Percentiles rank a stretch among this genome's conserved stretches.
phyloP scores from a whole-genome alignment of 495 filamentous ascomycete genomes.

The Trichocladium antarcticum region DNA sequence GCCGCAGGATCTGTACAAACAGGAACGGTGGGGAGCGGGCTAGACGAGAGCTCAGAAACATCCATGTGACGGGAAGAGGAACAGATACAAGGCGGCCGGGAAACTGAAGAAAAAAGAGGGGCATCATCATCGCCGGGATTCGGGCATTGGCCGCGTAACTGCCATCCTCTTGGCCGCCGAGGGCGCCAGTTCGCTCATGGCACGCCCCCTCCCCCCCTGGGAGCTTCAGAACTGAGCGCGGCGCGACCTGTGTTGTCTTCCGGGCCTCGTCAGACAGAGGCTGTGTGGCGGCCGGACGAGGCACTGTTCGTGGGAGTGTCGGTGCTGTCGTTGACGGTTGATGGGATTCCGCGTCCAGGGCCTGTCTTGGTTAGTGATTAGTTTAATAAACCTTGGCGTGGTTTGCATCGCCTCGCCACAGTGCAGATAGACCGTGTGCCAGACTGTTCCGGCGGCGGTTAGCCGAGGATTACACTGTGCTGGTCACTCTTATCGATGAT shows the following conservation, averaged over 20 bases:
- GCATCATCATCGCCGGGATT: slow-evolving; percentile 79
- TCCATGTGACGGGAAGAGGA: slow-evolving; percentile 56
- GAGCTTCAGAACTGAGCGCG: slow-evolving; percentile 68
- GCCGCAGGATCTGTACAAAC: too few relatives aligned
- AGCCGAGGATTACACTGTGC: too few relatives aligned
- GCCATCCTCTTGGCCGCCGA: slow-evolving; percentile 77
- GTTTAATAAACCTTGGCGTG: too few relatives aligned
- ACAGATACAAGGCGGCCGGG: slow-evolving; percentile 65
- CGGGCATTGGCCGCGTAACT: slow-evolving; percentile 68
- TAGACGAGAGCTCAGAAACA: too few relatives aligned
- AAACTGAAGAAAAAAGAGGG: slow-evolving; percentile 66
- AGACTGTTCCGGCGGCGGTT: too few relatives aligned
- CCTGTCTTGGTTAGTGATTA: too few relatives aligned
- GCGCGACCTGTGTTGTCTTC: slow-evolving; percentile 77
- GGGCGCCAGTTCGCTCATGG: slow-evolving; percentile 64
- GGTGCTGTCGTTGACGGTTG: slow-evolving; percentile 53
- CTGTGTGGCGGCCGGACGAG: slow-evolving; percentile 49
- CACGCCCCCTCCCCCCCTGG: too few relatives aligned
- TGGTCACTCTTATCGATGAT: too few relatives aligned
- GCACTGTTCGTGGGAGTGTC: slow-evolving; percentile 65
- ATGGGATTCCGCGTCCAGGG: too few relatives aligned
- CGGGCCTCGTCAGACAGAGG: slow-evolving; percentile 65
- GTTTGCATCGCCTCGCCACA: too few relatives aligned
- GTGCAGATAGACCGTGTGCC: too few relatives aligned
- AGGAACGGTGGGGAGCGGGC: too few relatives aligned